Evolutionary conservation across 169 alveolate genomes (phyloP).

Genomic region (Theileria annulata): DNA sequence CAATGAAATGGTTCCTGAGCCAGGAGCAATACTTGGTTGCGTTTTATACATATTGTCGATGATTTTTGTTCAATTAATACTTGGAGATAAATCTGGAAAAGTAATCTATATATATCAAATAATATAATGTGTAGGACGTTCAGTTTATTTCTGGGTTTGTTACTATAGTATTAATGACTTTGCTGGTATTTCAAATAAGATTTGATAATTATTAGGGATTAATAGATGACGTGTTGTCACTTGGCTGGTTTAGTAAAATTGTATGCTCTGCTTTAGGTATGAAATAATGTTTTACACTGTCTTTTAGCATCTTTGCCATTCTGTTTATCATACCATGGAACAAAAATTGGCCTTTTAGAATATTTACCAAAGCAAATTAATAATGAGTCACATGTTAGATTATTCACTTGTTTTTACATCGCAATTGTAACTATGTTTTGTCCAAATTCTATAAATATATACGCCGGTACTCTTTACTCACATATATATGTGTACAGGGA

Average conservation of each 20-base stretch:
- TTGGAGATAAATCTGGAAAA: constrained; percentile 1
- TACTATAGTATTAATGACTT: constrained; percentile 32
- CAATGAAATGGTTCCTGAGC: constrained; percentile 56
- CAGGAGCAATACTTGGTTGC: constrained; percentile 64
- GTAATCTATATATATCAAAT: neutral
- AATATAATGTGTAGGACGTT: neutral
- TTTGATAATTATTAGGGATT: constrained; percentile 31
- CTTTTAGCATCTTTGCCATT: constrained; percentile 36
- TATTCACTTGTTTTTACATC: neutral
- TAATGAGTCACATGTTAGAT: neutral
- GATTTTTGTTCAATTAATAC: neutral
- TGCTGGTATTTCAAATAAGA: constrained; percentile 21
- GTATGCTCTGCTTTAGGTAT: constrained; percentile 43
- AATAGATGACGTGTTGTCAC: constrained; percentile 50
- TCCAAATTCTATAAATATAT: constrained; percentile 91
- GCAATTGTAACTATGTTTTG: constrained; percentile 72
- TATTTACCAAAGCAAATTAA: neutral
- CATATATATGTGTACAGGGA: constrained; percentile 70
- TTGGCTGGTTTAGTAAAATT: constrained; percentile 26
- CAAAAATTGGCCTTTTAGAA: neutral
- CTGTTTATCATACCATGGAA: constrained; percentile 26
- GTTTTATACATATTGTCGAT: constrained; percentile 28
- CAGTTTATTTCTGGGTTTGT: constrained; percentile 14
- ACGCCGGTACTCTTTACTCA: constrained; percentile 72
- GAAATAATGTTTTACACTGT: neutral